Percentiles rank a stretch among this genome's conserved stretches.
phyloP scores from a whole-genome alignment of 2,329 filamentous ascomycete species.

The Botrytis sinoallii region DNA sequence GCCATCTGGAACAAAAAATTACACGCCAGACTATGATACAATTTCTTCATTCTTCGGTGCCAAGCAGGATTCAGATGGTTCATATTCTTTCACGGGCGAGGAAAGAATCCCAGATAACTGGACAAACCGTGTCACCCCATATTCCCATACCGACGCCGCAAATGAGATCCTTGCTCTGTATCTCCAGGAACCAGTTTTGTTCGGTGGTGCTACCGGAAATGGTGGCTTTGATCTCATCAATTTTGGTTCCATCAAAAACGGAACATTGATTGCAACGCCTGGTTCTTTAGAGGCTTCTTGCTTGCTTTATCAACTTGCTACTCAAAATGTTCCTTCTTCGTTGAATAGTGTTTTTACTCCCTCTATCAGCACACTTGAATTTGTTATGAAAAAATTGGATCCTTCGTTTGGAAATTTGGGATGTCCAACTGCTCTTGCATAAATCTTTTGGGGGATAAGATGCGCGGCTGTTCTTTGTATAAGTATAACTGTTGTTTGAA shows the following conservation, averaged over 20 bases:
- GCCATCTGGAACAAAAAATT: neutral
- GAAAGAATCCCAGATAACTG: neutral
- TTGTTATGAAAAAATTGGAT: neutral
- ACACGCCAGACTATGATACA: neutral
- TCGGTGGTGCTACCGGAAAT: slow-evolving; percentile 9
- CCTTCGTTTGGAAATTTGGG: neutral
- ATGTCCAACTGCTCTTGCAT: neutral
- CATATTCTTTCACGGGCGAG: slow-evolving; percentile 1
- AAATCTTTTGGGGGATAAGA: accelerated
- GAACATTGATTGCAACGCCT: neutral
- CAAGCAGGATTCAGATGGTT: neutral
- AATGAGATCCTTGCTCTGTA: neutral
- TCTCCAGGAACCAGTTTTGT: neutral
- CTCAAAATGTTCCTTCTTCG: neutral
- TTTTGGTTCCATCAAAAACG: slow-evolving; percentile 4
- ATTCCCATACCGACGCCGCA: neutral
- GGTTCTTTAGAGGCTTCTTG: neutral
- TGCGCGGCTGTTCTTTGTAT: neutral
- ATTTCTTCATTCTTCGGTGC: slow-evolving; percentile 8
- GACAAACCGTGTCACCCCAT: slow-evolving; percentile 3
- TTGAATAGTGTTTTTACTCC: neutral
- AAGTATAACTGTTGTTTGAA: neutral
- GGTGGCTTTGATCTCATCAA: neutral
- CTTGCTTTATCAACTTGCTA: slow-evolving; percentile 7
- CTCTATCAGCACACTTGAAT: neutral